Evolutionary conservation across 2,329 filamentous ascomycete species (phyloP), one percentile per base, ranked within the genome.

Genomic region (Epichloe bromicola): DNA sequence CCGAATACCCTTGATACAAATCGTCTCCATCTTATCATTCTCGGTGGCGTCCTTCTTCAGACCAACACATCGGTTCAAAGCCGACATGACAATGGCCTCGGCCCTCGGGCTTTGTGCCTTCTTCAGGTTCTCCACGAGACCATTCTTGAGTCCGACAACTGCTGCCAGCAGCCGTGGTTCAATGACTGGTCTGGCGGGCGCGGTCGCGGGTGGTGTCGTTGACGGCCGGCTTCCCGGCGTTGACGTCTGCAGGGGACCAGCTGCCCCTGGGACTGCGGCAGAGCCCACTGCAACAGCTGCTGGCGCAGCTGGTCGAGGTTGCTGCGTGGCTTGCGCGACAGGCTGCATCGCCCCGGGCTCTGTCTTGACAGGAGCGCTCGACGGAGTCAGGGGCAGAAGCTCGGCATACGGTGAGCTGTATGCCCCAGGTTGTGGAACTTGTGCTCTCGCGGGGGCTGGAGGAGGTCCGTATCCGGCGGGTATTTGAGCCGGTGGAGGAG

Each of bases 61-160:
- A 11, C 73, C 73, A 10, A 77, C 61, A 43, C 70, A 73, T 26
- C 74, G 73, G 54, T 76, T 76, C 54, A 78, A 64, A 12, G 74
- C 74, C 6, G 73, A 75, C 68, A 76, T 74, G 53, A 75, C 71
- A 23, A 76, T 70, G 23, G 68, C 70, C 51, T 75, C 69, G 15
- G 72, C 65, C 51, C 69, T 66, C 26, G 69, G 67, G 12, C 66
- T 65, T 14, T 67, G 65, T 1, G 69, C 68, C 54, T 69, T 70
- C 47, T 66, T 66, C 41, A 76, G 65, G 51, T 73, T 73, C 48
- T 70, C 66, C 11, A 71, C 65, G 15, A 77, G 64, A 10, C 73
- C 70, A 11, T 70, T 68, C 57, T 73, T 74, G 59, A 78, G 70
- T 17, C 66, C 66, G 36, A 68, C 65, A 17, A 78, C 66, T 14